phyloP scores from a whole-genome alignment of 2,329 filamentous ascomycete species.

The Colletotrichum sp. region DNA sequence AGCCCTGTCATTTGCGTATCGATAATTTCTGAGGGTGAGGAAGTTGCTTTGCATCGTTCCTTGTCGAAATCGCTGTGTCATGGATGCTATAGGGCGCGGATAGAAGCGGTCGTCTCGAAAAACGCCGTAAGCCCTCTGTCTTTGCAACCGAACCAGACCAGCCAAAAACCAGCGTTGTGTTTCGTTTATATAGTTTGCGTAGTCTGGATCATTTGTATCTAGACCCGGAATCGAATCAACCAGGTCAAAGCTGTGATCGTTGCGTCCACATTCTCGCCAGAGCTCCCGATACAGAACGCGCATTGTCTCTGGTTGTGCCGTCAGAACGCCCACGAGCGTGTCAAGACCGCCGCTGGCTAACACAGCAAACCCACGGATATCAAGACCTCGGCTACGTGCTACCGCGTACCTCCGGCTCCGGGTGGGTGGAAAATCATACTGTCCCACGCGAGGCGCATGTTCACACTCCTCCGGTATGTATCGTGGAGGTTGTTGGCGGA shows the following conservation, averaged over 20 bases:
- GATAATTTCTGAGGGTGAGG: rapidly evolving
- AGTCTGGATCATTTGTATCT: no score
- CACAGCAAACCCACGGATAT: background rate
- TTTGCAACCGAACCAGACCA: background rate
- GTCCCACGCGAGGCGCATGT: background rate
- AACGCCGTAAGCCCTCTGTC: background rate
- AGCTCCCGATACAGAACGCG: rapidly evolving
- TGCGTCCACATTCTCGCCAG: background rate
- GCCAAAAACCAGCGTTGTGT: background rate
- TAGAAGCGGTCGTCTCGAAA: background rate
- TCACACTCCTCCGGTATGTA: background rate
- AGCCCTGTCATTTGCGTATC: rapidly evolving
- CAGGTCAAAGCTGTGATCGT: rapidly evolving
- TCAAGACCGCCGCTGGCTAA: background rate
- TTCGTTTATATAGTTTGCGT: no score
- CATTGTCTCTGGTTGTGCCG: background rate
- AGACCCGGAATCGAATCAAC: no score
- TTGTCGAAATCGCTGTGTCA: background rate
- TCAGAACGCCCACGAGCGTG: background rate
- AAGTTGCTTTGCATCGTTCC: background rate
- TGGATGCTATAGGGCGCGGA: rapidly evolving
- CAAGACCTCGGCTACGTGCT: background rate
- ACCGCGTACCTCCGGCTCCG: background rate
- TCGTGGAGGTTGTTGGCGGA: background rate
- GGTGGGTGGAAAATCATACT: background rate